A percentile compares a stretch with the other conserved stretches of the same genome.
These are phyloP conservation scores for Dictyostelium intermedium DNA, from an alignment of 78 protist species.

Conservation along the genomic window DNA sequence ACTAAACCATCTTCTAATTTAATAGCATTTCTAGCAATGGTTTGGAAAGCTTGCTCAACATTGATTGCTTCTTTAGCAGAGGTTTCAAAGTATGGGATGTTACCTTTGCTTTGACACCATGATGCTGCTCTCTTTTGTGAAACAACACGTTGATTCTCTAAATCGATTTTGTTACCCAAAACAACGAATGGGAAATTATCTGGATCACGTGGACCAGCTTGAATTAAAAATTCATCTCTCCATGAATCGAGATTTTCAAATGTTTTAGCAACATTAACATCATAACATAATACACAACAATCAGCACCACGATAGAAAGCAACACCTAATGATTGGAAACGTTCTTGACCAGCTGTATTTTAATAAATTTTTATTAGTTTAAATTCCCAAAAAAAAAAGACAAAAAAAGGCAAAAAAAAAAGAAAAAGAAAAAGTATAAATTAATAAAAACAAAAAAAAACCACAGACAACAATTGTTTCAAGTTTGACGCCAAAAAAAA, in stretches of 20 bases:
- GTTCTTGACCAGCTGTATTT: constrained; percentile 92
- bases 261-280: constrained; percentile 96
- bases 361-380: too few relatives aligned
- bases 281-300: constrained; percentile 97
- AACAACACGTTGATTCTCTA: constrained; percentile 93
- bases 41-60: constrained; percentile 98
- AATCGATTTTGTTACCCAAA: constrained; percentile 98
- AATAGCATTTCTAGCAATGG: constrained; percentile 94
- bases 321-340: constrained; percentile 99
- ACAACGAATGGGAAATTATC: constrained; percentile 98
- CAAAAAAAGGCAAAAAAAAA: background rate
- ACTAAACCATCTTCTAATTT: constrained; percentile 86
- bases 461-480: too few relatives aligned
- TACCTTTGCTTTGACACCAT: constrained; percentile 96
- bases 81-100: constrained; percentile 98
- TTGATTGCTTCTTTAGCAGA: constrained; percentile 98
- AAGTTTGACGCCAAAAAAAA: too few relatives aligned
- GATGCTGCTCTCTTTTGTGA: constrained; percentile 93
- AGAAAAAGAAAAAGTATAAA: background rate
- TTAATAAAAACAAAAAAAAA: background rate
- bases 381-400: too few relatives aligned
- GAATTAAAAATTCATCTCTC: constrained; percentile 99
- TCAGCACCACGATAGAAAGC: constrained; percentile 99
- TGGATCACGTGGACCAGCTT: constrained; percentile 97
- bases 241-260: constrained; percentile 97